Conservation (phyloP, 768 basidiomycete species). For the Kwoniella sp. region DNA sequence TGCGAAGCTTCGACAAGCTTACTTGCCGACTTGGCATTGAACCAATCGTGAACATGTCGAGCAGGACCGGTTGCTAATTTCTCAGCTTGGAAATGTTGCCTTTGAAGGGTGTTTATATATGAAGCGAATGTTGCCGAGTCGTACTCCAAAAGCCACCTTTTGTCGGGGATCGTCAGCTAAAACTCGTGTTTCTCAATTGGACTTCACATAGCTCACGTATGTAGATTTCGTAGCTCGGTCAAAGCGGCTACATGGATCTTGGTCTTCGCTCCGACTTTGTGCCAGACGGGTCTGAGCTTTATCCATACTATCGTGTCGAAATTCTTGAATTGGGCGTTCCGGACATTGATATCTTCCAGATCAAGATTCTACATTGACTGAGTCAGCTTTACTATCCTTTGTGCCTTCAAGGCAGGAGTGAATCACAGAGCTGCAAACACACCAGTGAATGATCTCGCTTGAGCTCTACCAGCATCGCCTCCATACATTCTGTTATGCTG, state of each 20-base stretch:
- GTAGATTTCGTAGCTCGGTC: conserved; percentile 75
- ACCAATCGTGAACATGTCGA: conserved; percentile 58
- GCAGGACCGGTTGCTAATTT: conserved; percentile 37
- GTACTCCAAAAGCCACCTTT: conserved; percentile 81
- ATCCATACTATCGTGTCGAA: conserved; percentile 86
- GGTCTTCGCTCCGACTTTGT: conserved; percentile 89
- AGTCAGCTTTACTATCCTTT: no score
- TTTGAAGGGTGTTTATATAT: conserved; percentile 84
- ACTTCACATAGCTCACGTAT: conserved; percentile 63
- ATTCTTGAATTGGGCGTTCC: conserved; percentile 89
- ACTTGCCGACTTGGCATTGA: conserved; percentile 88
- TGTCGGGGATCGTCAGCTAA: conserved; percentile 3
- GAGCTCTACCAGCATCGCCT: conserved; percentile 79
- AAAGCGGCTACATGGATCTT: conserved; percentile 89
- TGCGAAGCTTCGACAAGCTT: conserved; percentile 61
- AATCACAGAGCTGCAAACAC: no score
- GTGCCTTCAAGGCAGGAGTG: no score
- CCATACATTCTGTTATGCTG: conserved; percentile 92
- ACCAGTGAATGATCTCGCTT: conserved; percentile 81
- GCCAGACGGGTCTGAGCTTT: conserved; percentile 93
- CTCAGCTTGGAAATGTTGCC: conserved; percentile 63
- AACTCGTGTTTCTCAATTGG: not conserved
- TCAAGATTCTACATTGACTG: conserved; percentile 69
- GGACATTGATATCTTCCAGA: conserved; percentile 85
- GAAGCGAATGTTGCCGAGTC: conserved; percentile 87